These are phyloP conservation scores for Tillandsia fasciculata DNA, from an alignment of 176 grass and related monocot genomes.

Conservation along the genomic window DNA sequence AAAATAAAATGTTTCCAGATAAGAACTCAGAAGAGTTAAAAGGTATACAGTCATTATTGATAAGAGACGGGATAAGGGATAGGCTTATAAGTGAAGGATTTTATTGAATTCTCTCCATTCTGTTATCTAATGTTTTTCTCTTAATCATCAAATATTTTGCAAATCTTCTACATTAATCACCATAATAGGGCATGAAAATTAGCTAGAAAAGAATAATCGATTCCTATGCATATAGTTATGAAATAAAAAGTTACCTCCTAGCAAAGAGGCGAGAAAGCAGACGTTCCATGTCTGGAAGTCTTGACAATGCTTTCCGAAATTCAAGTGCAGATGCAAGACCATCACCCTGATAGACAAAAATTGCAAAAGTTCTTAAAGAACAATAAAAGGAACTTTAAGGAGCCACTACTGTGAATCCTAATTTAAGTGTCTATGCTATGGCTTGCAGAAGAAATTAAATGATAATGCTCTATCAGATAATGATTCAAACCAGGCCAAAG, in stretches of 20 bases:
- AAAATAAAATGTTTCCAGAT: too few relatives aligned
- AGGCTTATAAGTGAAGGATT: too few relatives aligned
- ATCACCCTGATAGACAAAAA: slow-evolving; percentile 42
- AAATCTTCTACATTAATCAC: not conserved
- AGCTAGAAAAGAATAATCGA: not conserved
- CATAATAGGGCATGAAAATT: not conserved
- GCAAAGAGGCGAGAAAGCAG: slow-evolving; percentile 77
- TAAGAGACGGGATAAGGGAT: too few relatives aligned
- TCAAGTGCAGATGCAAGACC: slow-evolving; percentile 42
- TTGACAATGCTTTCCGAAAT: slow-evolving; percentile 68
- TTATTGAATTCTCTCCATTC: too few relatives aligned
- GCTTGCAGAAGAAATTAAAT: not conserved
- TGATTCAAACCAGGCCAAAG: not conserved
- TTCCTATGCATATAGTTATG: slow-evolving; percentile 12
- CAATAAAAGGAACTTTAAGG: slow-evolving; percentile 1
- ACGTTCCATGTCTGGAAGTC: slow-evolving; percentile 82
- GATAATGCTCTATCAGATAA: not conserved
- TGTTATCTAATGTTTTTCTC: too few relatives aligned
- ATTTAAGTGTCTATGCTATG: not conserved
- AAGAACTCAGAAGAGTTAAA: too few relatives aligned
- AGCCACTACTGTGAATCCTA: not conserved
- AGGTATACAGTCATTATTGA: too few relatives aligned
- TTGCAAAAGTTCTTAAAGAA: slow-evolving; percentile 15
- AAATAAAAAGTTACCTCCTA: slow-evolving; percentile 55
- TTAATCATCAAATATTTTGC: not conserved